Evolutionary conservation across 1,139 yeast genomes (phyloP), one percentile per base, ranked within the genome.

Genomic region (Pichia sp.): DNA sequence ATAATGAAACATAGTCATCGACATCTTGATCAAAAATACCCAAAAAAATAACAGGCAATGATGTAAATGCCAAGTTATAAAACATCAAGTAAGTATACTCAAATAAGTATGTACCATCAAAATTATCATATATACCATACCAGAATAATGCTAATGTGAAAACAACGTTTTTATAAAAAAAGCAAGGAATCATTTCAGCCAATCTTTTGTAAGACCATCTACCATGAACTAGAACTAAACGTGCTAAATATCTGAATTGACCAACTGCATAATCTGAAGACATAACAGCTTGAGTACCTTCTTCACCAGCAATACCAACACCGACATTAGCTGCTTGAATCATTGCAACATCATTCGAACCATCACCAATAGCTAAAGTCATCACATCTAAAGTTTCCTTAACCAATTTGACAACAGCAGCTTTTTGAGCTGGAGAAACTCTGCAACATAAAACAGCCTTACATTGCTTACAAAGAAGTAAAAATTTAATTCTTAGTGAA

Each of bases 261-360:
- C 97, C 98, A 63, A 92, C 71, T 3, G 97, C 97, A 66, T 89
- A 92, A 69, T 92, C 98, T 0, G 97, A 85, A 8, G 95, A 84
- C 98, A 92, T 92, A 10, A 82, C 97, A 12, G 98, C 98, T 64
- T 90, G 97, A 41, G 97, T 74, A 55, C 98, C 98, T 71, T 92
- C 98, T 67, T 87, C 95, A 63, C 98, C 98, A 39, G 96, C 95
- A 57, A 92, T 92, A 66, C 98, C 98, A 40, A 92, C 94, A 56
- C 98, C 98, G 30, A 92, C 94, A 66, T 92, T 94, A 1, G 98
- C 98, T 33, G 95, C 89, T 63, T 92, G 97, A 55, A 92, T 92
- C 98, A 92, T 92, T 6, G 97, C 95, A 51, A 92, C 98, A 67
- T 92, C 98, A 62, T 92, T 92, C 35, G 97, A 95, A 49, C 98